phyloP scores from a whole-genome alignment of 805 yeast genomes.

The Saccharomycopsis babjevae region DNA sequence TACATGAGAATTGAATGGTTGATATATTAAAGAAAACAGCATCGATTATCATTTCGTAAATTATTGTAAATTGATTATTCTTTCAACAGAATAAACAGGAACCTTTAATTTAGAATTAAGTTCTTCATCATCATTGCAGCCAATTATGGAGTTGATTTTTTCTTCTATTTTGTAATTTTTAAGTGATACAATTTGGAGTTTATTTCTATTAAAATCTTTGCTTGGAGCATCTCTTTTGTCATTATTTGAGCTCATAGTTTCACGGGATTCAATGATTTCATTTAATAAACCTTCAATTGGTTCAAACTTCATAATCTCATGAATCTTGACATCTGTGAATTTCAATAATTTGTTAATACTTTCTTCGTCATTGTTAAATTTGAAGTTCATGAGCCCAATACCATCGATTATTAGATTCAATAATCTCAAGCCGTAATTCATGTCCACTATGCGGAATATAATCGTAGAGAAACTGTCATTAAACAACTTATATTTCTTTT shows the following conservation, averaged over 20 bases:
- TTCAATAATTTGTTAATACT: conserved; percentile 7
- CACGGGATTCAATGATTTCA: conserved; percentile 9
- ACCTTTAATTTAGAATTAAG: conserved; percentile 4
- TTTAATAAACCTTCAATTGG: conserved; percentile 7
- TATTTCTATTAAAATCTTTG: background rate
- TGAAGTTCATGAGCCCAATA: conserved; percentile 17
- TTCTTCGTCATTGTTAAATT: conserved; percentile 12
- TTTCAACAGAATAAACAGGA: conserved; percentile 15
- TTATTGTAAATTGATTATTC: conserved; percentile 12
- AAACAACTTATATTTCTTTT: conserved; percentile 5
- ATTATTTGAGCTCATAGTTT: background rate
- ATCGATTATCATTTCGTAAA: background rate
- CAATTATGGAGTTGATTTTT: conserved; percentile 13
- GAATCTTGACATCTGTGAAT: conserved; percentile 8
- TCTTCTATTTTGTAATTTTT: conserved; percentile 13
- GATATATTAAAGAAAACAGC: background rate
- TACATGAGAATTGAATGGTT: background rate
- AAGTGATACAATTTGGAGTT: conserved; percentile 12
- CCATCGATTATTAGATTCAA: conserved; percentile 17
- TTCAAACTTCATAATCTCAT: conserved; percentile 11
- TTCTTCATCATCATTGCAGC: background rate
- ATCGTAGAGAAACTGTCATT: conserved; percentile 12
- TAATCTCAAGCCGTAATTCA: conserved; percentile 9
- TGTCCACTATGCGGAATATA: conserved; percentile 6
- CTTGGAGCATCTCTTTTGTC: background rate